These are phyloP conservation scores for Barnettozyma siamensis DNA, from an alignment of 805 yeast species.

Conservation along the genomic window DNA sequence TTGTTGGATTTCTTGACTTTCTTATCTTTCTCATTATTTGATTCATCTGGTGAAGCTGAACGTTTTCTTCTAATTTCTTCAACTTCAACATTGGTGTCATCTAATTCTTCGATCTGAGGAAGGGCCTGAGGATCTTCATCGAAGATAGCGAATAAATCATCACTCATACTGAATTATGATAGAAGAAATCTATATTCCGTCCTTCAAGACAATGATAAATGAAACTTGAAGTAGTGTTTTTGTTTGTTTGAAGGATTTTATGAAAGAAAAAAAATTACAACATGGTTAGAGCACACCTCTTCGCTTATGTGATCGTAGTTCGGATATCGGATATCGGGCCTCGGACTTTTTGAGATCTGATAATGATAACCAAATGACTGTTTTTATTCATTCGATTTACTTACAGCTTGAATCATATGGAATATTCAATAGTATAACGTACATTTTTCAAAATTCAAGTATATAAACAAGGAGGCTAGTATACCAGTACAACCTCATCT, in stretches of 20 bases:
- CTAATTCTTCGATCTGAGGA: constrained; percentile 13
- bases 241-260: neutral
- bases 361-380: no score
- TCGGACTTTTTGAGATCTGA: no score
- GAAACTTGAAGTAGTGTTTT: no score
- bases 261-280: neutral
- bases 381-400: no score
- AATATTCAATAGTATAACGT: constrained; percentile 1
- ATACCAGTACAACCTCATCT: no score
- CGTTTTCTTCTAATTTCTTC: constrained; percentile 22
- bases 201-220: no score
- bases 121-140: constrained; percentile 44
- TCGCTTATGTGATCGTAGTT: constrained; percentile 2
- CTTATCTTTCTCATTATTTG: constrained; percentile 7
- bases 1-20: constrained; percentile 25
- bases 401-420: neutral
- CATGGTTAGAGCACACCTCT: constrained; percentile 8
- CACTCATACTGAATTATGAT: constrained; percentile 22
- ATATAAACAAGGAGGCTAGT: no score
- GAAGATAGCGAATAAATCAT: constrained; percentile 60
- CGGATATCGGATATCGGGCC: no score
- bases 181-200: neutral
- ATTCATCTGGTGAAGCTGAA: constrained; percentile 17
- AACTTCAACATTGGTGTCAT: constrained; percentile 1
- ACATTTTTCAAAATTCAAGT: neutral